These are phyloP conservation scores for Orychophragmus violaceus DNA, from an alignment of 345 rosid genomes.

Conservation along the genomic window DNA sequence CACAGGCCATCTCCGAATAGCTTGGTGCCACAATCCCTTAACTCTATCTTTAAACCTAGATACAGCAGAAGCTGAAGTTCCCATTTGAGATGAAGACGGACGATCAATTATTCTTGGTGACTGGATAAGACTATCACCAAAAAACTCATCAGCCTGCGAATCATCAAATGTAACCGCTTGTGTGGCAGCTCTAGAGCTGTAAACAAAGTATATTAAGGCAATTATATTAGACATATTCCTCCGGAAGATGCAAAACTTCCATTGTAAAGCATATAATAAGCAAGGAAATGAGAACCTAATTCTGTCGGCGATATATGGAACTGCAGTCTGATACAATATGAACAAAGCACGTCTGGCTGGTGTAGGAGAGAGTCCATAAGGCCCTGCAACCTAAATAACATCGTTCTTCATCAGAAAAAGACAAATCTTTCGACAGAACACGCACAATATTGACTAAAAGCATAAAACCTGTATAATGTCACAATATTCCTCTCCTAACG, in stretches of 20 bases:
- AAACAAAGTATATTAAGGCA: neutral
- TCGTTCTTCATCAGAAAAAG: slow-evolving; percentile 1
- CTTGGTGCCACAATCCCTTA: slow-evolving; percentile 39
- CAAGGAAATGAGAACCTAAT: slow-evolving; percentile 44
- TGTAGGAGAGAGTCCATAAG: slow-evolving; percentile 79
- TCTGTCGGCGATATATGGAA: slow-evolving; percentile 84
- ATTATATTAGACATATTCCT: too few species aligned
- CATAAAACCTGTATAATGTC: slow-evolving; percentile 77
- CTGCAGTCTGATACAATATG: slow-evolving; percentile 69
- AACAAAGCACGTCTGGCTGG: slow-evolving; percentile 91
- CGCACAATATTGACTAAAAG: neutral
- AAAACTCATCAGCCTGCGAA: slow-evolving; percentile 42
- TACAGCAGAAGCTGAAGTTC: slow-evolving; percentile 39
- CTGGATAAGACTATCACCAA: slow-evolving; percentile 27
- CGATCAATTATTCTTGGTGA: slow-evolving; percentile 29
- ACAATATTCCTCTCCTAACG: slow-evolving; percentile 94
- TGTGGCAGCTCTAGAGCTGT: slow-evolving; percentile 69
- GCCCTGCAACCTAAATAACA: slow-evolving; percentile 62
- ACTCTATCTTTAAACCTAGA: slow-evolving; percentile 53
- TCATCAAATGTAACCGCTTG: slow-evolving; percentile 64
- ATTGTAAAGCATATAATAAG: neutral
- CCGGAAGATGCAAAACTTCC: neutral
- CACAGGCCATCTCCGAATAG: slow-evolving; percentile 73
- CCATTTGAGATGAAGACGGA: slow-evolving; percentile 38
- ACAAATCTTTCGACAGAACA: neutral